phyloP scores from a whole-genome alignment of 2,329 filamentous ascomycete species.

The Exophiala lecanii-corni region DNA sequence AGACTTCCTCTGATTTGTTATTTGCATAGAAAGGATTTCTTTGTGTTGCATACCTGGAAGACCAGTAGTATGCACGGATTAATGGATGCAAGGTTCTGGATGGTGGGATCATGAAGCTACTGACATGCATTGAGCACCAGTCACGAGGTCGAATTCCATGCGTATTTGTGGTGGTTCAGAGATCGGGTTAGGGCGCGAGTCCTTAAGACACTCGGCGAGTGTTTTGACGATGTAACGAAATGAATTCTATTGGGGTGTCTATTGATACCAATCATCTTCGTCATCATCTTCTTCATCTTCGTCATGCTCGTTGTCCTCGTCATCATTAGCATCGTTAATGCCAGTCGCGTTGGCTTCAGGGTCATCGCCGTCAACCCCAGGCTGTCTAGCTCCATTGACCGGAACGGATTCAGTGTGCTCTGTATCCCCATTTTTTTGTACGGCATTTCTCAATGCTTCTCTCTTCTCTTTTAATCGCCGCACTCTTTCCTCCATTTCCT shows the following conservation, averaged over 20 bases:
- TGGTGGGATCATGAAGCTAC: background rate
- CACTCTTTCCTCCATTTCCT: constrained; percentile 68
- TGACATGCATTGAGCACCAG: no score
- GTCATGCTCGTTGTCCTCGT: constrained; percentile 44
- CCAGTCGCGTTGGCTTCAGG: constrained; percentile 27
- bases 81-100: background rate
- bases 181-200: no score
- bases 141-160: no score
- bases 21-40: background rate
- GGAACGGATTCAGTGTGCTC: no score
- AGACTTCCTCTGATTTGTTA: constrained; percentile 17
- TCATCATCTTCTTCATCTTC: constrained; percentile 45
- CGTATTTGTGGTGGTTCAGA: no score
- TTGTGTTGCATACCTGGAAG: no score
- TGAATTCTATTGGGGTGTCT: constrained; percentile 21
- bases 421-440: constrained; percentile 15
- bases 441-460: constrained; percentile 57
- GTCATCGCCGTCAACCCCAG: constrained; percentile 32
- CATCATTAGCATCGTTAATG: constrained; percentile 36
- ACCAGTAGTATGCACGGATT: no score
- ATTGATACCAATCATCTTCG: constrained; percentile 36
- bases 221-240: constrained; percentile 5
- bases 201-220: no score
- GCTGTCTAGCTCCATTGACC: constrained; percentile 25
- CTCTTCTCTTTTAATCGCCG: constrained; percentile 64